phyloP scores from a whole-genome alignment of 179 eudicot species.

The Spergularia azorica region DNA sequence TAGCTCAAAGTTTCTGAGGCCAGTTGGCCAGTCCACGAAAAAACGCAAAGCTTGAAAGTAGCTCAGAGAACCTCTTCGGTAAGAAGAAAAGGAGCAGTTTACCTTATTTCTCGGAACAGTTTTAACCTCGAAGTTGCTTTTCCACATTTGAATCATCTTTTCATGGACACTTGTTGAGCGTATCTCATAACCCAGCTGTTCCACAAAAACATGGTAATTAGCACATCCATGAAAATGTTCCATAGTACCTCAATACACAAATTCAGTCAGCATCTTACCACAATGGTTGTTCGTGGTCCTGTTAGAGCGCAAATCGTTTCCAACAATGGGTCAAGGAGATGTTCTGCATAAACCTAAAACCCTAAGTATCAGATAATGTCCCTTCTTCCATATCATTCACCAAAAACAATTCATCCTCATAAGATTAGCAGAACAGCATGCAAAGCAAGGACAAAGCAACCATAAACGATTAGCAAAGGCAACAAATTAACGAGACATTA shows the following conservation, averaged over 20 bases:
- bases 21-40: too few relatives aligned
- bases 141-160: constrained; percentile 86
- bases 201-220: constrained; percentile 2
- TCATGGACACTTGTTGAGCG: constrained; percentile 95
- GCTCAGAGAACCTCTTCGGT: too few relatives aligned
- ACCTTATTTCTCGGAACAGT: constrained; percentile 83
- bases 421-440: not conserved
- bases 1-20: not conserved
- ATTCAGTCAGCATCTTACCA: constrained; percentile 46
- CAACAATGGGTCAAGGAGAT: constrained; percentile 82
- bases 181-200: constrained; percentile 85
- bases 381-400: not conserved
- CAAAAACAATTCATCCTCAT: too few relatives aligned
- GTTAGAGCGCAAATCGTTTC: constrained; percentile 72
- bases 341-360: constrained; percentile 84
- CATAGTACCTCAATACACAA: not conserved
- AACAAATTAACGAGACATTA: not conserved
- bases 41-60: not conserved
- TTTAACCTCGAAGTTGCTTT: constrained; percentile 71
- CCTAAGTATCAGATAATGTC: not conserved
- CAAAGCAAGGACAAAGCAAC: not conserved
- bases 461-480: not conserved
- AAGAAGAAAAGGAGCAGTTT: not conserved
- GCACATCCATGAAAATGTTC: not conserved
- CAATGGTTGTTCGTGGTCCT: constrained; percentile 76